These are phyloP conservation scores for Fusarium dlaminii DNA, from an alignment of 2,329 filamentous ascomycete genomes.

Conservation along the genomic window DNA sequence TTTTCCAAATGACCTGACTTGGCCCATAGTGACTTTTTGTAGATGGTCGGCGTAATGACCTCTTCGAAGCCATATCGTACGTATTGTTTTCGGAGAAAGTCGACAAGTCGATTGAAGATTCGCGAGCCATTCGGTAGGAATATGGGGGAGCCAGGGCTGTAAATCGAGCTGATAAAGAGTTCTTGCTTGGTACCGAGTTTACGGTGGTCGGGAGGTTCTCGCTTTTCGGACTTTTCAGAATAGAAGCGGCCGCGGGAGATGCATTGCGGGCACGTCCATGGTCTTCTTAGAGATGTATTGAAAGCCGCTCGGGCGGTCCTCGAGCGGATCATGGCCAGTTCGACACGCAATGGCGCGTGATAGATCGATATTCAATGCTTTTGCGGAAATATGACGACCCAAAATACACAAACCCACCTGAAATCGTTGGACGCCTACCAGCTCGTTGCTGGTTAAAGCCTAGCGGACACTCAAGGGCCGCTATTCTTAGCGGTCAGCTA, in stretches of 20 bases:
- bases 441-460: conserved; percentile 40
- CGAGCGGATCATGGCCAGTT: conserved; percentile 45
- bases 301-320: conserved; percentile 34
- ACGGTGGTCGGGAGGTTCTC: conserved; percentile 64
- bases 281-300: conserved; percentile 25
- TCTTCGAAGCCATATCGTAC: conserved; percentile 86
- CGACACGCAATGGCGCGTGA: conserved; percentile 25
- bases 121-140: conserved; percentile 84
- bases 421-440: conserved; percentile 8
- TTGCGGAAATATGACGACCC: conserved; percentile 11
- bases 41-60: conserved; percentile 89
- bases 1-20: conserved; percentile 89
- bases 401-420: conserved; percentile 17
- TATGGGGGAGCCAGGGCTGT: conserved; percentile 86
- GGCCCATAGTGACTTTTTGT: conserved; percentile 88
- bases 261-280: conserved; percentile 48
- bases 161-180: conserved; percentile 80
- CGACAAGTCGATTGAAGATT: conserved; percentile 84
- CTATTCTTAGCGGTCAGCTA: conserved; percentile 30
- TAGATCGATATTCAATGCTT: not conserved
- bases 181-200: conserved; percentile 72
- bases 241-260: conserved; percentile 44
- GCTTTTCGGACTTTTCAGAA: conserved; percentile 43
- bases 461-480: conserved; percentile 36
- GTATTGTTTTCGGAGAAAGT: conserved; percentile 86